Conservation (phyloP, 305 asterid genomes). For the Fraxinus sp. region DNA sequence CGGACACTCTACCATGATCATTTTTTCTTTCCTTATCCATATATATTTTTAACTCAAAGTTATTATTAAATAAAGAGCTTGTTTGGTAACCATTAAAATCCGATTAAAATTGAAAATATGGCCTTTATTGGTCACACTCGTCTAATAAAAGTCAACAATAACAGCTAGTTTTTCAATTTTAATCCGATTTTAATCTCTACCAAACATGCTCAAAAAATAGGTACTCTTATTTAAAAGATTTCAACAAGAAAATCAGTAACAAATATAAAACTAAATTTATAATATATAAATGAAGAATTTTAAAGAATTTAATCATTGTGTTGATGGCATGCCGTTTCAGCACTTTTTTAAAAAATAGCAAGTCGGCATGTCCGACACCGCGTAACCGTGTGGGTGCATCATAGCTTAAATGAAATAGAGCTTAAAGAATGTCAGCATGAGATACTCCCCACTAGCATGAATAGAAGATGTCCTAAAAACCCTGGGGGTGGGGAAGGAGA, state of each 20-base stretch:
- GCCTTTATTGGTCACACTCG: too few relatives aligned
- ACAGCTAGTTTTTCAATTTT: too few relatives aligned
- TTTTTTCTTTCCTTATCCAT: background rate
- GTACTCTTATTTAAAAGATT: too few relatives aligned
- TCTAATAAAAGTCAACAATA: too few relatives aligned
- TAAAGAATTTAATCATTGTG: background rate
- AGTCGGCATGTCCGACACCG: background rate
- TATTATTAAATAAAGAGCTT: too few relatives aligned
- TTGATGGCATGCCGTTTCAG: background rate
- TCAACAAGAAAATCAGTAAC: too few relatives aligned
- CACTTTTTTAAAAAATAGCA: background rate
- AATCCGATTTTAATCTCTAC: too few relatives aligned
- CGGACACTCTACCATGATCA: background rate
- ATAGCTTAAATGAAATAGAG: conserved; percentile 1
- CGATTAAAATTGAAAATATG: too few relatives aligned
- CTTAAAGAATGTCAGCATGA: conserved; percentile 18
- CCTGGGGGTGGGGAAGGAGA: background rate
- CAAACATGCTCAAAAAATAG: too few relatives aligned
- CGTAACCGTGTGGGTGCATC: background rate
- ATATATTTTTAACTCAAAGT: background rate
- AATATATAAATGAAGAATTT: too few relatives aligned
- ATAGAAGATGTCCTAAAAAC: background rate
- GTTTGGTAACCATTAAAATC: too few relatives aligned
- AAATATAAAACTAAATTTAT: too few relatives aligned
- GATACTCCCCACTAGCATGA: conserved; percentile 13